Conservation (phyloP, 345 rosid genomes). For the Moricandia moricandioides region DNA sequence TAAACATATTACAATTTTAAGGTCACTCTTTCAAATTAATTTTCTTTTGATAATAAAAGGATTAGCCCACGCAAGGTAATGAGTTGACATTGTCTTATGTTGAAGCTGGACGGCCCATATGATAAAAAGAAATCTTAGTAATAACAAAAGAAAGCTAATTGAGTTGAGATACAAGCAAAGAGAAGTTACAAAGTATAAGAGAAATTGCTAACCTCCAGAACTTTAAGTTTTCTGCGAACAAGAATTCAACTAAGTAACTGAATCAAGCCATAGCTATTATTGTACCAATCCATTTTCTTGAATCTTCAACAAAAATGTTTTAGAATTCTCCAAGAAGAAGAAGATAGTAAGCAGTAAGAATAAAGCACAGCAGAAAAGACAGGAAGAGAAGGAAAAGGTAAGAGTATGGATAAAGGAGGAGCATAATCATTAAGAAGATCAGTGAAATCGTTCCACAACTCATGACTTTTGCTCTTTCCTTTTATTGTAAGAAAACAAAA, state of each 20-base stretch:
- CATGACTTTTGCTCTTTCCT: conserved; percentile 8
- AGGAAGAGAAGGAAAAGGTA: conserved; percentile 14
- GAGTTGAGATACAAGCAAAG: background rate
- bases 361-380: conserved; percentile 14
- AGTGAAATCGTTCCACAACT: conserved; percentile 23
- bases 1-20: too few relatives aligned
- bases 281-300: background rate
- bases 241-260: background rate
- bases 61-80: background rate
- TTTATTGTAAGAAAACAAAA: background rate
- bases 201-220: background rate
- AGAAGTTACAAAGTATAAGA: background rate
- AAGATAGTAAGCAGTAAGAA: conserved; percentile 17
- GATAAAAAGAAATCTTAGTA: background rate
- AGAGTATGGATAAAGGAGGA: conserved; percentile 9
- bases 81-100: conserved; percentile 7
- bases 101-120: background rate
- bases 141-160: background rate
- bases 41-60: background rate
- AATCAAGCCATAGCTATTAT: background rate
- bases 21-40: too few relatives aligned
- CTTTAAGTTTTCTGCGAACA: background rate
- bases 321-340: conserved; percentile 27
- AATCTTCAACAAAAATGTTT: background rate
- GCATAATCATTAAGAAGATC: conserved; percentile 1